Conservation (phyloP, 306 rosid species). For the barrel medic (Medicago truncatula) region DNA sequence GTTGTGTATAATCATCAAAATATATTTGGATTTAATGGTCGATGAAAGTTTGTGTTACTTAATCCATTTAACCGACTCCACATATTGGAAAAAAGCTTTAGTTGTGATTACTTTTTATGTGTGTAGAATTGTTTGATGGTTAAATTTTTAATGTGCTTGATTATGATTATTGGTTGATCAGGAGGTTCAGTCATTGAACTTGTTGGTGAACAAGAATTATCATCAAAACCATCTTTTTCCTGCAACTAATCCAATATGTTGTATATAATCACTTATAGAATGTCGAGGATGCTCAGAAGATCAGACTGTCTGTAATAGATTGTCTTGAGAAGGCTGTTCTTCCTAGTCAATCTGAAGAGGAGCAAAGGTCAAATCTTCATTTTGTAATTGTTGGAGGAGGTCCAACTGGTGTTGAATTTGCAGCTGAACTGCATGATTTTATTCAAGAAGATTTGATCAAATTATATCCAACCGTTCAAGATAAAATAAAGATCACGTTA, state of each 20-base stretch:
- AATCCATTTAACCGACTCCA: background rate
- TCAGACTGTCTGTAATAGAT: conserved; percentile 81
- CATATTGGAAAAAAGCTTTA: background rate
- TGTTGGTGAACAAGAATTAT: conserved; percentile 9
- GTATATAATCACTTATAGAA: conserved; percentile 59
- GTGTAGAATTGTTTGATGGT: conserved; percentile 15
- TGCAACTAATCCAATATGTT: conserved; percentile 16
- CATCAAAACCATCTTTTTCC: conserved; percentile 6
- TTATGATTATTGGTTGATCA: conserved; percentile 30
- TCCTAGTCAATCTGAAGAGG: conserved; percentile 82
- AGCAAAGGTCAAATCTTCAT: conserved; percentile 80
- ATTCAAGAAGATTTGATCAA: conserved; percentile 76
- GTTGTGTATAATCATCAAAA: conserved; percentile 8
- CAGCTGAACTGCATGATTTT: conserved; percentile 95
- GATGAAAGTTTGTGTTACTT: background rate
- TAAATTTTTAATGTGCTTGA: background rate
- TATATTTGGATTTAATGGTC: background rate
- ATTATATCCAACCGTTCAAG: conserved; percentile 73
- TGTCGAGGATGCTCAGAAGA: conserved; percentile 91
- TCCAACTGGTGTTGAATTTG: conserved; percentile 98
- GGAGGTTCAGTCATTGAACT: conserved; percentile 28
- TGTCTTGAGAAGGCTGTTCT: conserved; percentile 91
- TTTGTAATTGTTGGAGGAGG: conserved; percentile 98
- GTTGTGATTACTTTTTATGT: background rate
- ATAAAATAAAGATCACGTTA: conserved; percentile 77